A percentile compares a stretch with the other conserved stretches of the same genome.
Evolutionary conservation across 768 basidiomycete genomes (phyloP).

Genomic region (Tephrocybe sp.): DNA sequence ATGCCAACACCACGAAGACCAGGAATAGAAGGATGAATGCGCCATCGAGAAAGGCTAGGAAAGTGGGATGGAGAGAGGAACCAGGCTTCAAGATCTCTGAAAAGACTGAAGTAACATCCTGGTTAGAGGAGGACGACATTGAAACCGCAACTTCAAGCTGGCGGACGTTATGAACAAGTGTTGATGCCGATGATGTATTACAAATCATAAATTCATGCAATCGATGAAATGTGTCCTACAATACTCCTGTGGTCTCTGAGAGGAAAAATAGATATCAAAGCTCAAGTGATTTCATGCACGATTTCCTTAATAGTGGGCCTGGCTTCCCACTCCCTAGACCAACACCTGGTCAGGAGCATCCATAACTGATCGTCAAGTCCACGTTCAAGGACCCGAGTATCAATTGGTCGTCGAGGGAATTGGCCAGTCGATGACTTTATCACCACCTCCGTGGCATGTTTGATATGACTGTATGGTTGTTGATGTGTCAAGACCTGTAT

Average conservation of each 20-base stretch:
- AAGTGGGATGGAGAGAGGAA: conserved; percentile 71
- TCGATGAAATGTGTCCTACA: too few relatives aligned
- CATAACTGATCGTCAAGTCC: conserved; percentile 49
- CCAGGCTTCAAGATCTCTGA: conserved; percentile 68
- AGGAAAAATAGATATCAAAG: not conserved
- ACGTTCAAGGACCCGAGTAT: conserved; percentile 31
- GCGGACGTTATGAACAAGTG: not conserved
- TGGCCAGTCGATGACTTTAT: conserved; percentile 41
- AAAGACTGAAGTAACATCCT: conserved; percentile 38
- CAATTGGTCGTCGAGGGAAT: conserved; percentile 41
- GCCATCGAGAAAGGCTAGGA: conserved; percentile 62
- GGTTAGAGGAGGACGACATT: conserved; percentile 4
- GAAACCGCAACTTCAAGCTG: not conserved
- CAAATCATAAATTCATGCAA: too few relatives aligned
- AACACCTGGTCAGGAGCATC: conserved; percentile 42
- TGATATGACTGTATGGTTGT: conserved; percentile 52
- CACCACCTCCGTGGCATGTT: conserved; percentile 53
- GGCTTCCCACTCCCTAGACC: conserved; percentile 33
- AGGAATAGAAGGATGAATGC: conserved; percentile 58
- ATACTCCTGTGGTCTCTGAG: too few relatives aligned
- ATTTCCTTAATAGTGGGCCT: conserved; percentile 44
- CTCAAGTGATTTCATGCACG: conserved; percentile 6
- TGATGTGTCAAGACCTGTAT: conserved; percentile 50
- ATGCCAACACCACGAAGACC: conserved; percentile 58
- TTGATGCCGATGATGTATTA: not conserved